Percentiles rank a stretch among this genome's conserved stretches.
phyloP scores from a whole-genome alignment of 2,329 filamentous ascomycete species.

The Hypoxylon sp. region DNA sequence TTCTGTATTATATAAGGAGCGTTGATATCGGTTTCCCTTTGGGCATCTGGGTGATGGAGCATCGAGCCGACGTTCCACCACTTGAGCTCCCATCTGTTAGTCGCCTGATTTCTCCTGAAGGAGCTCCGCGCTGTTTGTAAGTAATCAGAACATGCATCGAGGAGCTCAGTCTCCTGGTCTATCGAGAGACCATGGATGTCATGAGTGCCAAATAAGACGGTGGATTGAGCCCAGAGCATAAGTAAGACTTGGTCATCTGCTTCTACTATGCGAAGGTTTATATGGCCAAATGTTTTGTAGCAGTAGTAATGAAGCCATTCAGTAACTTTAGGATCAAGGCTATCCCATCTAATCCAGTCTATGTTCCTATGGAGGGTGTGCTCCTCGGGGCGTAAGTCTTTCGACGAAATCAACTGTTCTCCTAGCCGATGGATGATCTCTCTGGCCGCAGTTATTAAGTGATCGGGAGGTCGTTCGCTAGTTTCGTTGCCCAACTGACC shows the following conservation, averaged over 20 bases:
- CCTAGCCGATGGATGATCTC: not conserved
- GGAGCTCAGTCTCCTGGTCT: constrained; percentile 2
- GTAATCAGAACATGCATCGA: constrained; percentile 11
- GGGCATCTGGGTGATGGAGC: constrained; percentile 11
- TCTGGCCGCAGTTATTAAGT: not conserved
- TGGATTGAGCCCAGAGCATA: constrained; percentile 14
- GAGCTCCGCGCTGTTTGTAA: constrained; percentile 8
- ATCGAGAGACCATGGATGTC: not conserved
- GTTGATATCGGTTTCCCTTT: constrained; percentile 16
- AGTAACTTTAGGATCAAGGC: not conserved
- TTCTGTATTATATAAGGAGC: constrained; percentile 13
- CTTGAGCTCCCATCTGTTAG: not conserved
- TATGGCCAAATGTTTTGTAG: not conserved
- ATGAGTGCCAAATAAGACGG: constrained; percentile 2
- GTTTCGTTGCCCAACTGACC: not conserved
- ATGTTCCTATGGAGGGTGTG: constrained; percentile 26
- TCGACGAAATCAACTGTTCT: not conserved
- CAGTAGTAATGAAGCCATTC: constrained; percentile 3
- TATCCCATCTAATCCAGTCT: constrained; percentile 20
- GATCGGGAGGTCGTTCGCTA: not conserved
- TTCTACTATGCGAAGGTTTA: not conserved
- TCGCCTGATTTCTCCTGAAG: not conserved
- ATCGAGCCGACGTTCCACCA: not conserved
- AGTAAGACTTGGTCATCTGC: constrained; percentile 5
- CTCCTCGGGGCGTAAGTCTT: constrained; percentile 13